These are phyloP conservation scores for Eucalyptus regnans DNA, from an alignment of 345 rosid species.

Conservation along the genomic window DNA sequence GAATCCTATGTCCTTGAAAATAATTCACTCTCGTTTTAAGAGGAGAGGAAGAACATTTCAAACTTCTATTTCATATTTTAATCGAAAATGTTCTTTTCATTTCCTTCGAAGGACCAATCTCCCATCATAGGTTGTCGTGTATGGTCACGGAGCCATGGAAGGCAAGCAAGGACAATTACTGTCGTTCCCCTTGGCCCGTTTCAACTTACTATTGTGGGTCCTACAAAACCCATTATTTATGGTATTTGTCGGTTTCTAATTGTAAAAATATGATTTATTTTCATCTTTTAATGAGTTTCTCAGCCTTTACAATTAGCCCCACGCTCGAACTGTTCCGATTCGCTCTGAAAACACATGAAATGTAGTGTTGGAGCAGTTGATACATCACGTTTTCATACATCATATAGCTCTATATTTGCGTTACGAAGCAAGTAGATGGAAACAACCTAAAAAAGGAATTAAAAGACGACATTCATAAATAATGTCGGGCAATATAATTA, in stretches of 20 bases:
- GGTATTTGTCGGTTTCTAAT: not conserved
- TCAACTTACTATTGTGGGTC: not conserved
- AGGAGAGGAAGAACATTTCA: not conserved
- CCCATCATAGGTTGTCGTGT: not conserved
- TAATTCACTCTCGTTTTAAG: not conserved
- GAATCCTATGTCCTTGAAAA: not conserved
- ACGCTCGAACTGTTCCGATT: not conserved
- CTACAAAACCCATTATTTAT: not conserved
- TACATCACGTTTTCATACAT: not conserved
- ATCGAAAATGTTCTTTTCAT: not conserved
- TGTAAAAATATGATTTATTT: not conserved
- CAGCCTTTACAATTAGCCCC: not conserved
- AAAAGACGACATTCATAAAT: too few species aligned
- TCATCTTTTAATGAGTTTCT: not conserved
- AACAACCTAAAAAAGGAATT: not conserved
- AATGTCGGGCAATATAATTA: not conserved
- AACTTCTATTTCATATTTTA: not conserved
- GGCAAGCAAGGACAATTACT: not conserved
- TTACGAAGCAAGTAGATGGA: not conserved
- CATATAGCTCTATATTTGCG: not conserved
- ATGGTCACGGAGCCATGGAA: not conserved
- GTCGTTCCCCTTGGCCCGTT: not conserved
- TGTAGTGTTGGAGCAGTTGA: not conserved
- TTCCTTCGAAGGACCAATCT: not conserved
- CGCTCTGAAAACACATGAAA: not conserved